phyloP scores from a whole-genome alignment of 176 grass and related monocot genomes.

The Avena eriantha region DNA sequence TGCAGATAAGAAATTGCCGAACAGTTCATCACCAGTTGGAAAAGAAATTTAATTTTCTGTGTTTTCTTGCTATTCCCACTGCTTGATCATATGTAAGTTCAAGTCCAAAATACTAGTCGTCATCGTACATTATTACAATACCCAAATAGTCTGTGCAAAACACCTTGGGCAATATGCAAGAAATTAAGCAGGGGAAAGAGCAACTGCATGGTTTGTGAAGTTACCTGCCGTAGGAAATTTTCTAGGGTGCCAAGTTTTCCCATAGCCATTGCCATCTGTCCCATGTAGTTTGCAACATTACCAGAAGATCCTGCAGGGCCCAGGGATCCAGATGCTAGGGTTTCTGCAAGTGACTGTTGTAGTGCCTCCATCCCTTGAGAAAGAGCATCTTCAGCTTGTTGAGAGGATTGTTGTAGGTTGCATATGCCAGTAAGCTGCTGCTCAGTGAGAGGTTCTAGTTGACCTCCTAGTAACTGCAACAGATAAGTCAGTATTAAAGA shows the following conservation, averaged over 20 bases:
- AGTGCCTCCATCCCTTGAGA: slow-evolving; percentile 95
- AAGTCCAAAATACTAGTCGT: background rate
- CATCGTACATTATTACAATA: background rate
- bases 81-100: background rate
- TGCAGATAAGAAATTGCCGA: slow-evolving; percentile 51
- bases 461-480: slow-evolving; percentile 73
- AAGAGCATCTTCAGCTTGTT: slow-evolving; percentile 89
- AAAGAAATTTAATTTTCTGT: background rate
- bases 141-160: slow-evolving; percentile 20
- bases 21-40: slow-evolving; percentile 11
- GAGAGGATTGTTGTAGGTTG: slow-evolving; percentile 86
- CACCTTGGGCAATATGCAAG: background rate
- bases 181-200: slow-evolving; percentile 38
- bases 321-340: slow-evolving; percentile 74
- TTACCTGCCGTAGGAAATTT: slow-evolving; percentile 89
- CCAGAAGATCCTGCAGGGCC: slow-evolving; percentile 63
- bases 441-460: slow-evolving; percentile 85
- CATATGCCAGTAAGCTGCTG: slow-evolving; percentile 79
- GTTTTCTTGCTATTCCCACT: slow-evolving; percentile 3
- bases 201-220: slow-evolving; percentile 31
- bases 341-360: slow-evolving; percentile 87
- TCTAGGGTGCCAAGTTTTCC: slow-evolving; percentile 90
- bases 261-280: slow-evolving; percentile 98
- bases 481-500: slow-evolving; percentile 23
- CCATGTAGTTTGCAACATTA: slow-evolving; percentile 93